phyloP scores from a whole-genome alignment of 225 moss, liverwort and hornwort genomes.

The Sphagnum tenellum region DNA sequence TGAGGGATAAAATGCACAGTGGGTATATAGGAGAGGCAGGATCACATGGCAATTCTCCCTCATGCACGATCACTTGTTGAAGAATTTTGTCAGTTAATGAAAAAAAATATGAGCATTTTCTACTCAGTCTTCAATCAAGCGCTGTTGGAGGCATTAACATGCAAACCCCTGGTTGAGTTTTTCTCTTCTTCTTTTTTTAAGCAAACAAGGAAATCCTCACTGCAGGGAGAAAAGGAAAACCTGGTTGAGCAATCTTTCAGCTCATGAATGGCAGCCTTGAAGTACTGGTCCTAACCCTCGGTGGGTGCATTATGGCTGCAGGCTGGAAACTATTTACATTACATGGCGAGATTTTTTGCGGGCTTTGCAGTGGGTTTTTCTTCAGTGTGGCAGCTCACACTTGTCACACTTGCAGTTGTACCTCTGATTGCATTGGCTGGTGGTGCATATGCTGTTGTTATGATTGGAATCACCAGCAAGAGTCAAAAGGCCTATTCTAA shows the following conservation, averaged over 20 bases:
- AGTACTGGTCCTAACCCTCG: background rate
- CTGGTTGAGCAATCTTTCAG: background rate
- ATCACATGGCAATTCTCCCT: background rate
- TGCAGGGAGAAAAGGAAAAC: too few relatives aligned
- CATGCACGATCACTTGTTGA: background rate
- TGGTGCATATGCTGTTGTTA: slow-evolving; percentile 32
- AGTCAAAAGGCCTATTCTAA: slow-evolving; percentile 36
- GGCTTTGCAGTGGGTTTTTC: slow-evolving; percentile 43
- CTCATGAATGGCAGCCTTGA: background rate
- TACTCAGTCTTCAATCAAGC: background rate
- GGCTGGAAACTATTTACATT: slow-evolving; percentile 47
- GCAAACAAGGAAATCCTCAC: too few relatives aligned
- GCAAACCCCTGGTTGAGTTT: too few relatives aligned
- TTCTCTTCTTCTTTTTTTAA: too few relatives aligned
- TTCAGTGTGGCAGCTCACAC: slow-evolving; percentile 44
- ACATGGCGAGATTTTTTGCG: slow-evolving; percentile 40
- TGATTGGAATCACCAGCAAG: slow-evolving; percentile 38
- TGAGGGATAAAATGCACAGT: background rate
- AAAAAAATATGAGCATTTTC: background rate
- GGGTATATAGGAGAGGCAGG: too few relatives aligned
- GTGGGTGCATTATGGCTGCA: slow-evolving; percentile 4
- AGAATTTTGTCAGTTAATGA: background rate
- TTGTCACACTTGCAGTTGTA: slow-evolving; percentile 38
- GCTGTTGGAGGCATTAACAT: background rate
- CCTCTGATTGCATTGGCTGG: slow-evolving; percentile 41